Evolutionary conservation across 768 basidiomycete genomes (phyloP), one percentile per base, ranked within the genome.

Genomic region (Naganishia antarctica): DNA sequence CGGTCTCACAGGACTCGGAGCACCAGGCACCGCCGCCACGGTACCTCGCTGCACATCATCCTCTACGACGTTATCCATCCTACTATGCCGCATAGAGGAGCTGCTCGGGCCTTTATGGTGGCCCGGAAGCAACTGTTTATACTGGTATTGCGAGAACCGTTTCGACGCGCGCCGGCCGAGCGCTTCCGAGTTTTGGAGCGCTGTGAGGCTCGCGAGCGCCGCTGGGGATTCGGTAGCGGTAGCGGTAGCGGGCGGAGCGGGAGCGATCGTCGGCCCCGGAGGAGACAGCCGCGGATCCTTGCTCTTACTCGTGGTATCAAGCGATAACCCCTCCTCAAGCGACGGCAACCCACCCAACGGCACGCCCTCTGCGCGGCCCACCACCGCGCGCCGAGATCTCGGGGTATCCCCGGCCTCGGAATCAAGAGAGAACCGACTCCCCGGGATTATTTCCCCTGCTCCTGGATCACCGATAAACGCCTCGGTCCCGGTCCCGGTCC

Each of bases 131-230:
- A 98, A 93, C 79, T 93, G 93, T 49, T 88, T 86, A 71, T 97
- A 88, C 68, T 92, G 90, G 75, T 94, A 98, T 1, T 87, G 86
- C 45, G 92, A 96, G 79, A 92, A 98, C 0, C 96, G 88, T 74
- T 97, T 97, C 23, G 90, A 92, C 18, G 94, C 94, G 48, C 94
- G 83, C 23, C 94, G 85, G 70, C 92, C 90, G 41, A 98, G 83
- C 0, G 85, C 83, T 69, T 93, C 91, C 57, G 84, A 86, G 71
- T 87, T 86, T 78, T 93, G 88, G 48, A 99, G 81, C 8, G 91
- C 91, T 7, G 90, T 91, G 11, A 98, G 82, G 88, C 71, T 84
- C 84, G 58, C 88, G 26, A 73, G 58, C 0, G 76, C 74, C 29
- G 73, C 75, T 0, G 76, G 70, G 3, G 71, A 40, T 7, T 61